phyloP scores from a whole-genome alignment of 2,329 filamentous ascomycete genomes.

The Calonectria hawksworthii region DNA sequence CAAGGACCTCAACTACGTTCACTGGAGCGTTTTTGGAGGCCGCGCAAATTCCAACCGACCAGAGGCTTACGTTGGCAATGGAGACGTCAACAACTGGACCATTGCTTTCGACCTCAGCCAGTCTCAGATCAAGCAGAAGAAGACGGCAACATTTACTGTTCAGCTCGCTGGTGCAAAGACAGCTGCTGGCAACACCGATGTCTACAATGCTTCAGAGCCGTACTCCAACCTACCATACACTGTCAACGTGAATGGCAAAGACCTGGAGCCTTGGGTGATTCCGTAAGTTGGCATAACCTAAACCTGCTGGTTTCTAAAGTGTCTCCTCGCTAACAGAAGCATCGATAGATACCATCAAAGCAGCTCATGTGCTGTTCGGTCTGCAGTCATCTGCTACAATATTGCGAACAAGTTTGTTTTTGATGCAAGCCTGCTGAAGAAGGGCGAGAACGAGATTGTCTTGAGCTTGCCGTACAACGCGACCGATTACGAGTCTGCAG shows the following conservation, averaged over 20 bases:
- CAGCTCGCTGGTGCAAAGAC: slow-evolving; percentile 73
- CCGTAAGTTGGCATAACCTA: slow-evolving; percentile 55
- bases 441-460: slow-evolving; percentile 68
- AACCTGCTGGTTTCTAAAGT: neutral
- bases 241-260: slow-evolving; percentile 56
- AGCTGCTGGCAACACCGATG: slow-evolving; percentile 73
- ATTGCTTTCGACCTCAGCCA: slow-evolving; percentile 64
- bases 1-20: slow-evolving; percentile 73
- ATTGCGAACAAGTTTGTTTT: slow-evolving; percentile 72
- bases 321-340: neutral
- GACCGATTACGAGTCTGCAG: slow-evolving; percentile 70
- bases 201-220: slow-evolving; percentile 65
- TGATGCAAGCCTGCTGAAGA: slow-evolving; percentile 60
- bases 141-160: slow-evolving; percentile 70
- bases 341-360: slow-evolving; percentile 40
- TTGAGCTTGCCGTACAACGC: slow-evolving; percentile 72
- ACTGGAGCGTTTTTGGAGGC: slow-evolving; percentile 75
- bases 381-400: slow-evolving; percentile 73
- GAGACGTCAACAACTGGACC: slow-evolving; percentile 71
- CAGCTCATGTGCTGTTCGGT: slow-evolving; percentile 71
- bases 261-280: slow-evolving; percentile 68
- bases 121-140: slow-evolving; percentile 56
- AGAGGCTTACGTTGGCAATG: slow-evolving; percentile 58
- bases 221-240: slow-evolving; percentile 67
- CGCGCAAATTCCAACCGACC: slow-evolving; percentile 62